phyloP scores from a whole-genome alignment of 2,329 filamentous ascomycete genomes.

The Colletotrichum navitas region DNA sequence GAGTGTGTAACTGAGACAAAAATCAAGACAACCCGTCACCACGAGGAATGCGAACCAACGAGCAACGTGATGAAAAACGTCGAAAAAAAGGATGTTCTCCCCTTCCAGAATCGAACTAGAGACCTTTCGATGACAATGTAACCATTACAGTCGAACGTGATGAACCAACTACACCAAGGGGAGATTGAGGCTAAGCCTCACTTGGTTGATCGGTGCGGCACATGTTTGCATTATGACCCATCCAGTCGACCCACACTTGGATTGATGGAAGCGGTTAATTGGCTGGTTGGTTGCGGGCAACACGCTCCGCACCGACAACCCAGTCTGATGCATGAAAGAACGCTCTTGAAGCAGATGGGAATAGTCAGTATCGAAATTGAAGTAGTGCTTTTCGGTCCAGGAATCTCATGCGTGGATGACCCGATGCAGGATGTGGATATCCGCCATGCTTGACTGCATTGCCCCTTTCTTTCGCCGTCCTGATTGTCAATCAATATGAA shows the following conservation, averaged over 20 bases:
- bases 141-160: constrained; percentile 41
- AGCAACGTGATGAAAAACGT: not conserved
- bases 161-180: constrained; percentile 40
- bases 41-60: not conserved
- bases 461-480: too few relatives aligned
- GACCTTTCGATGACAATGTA: constrained; percentile 36
- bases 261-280: not conserved
- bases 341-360: not conserved
- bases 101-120: constrained; percentile 40
- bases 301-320: not conserved
- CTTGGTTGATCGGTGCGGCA: not conserved
- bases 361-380: not conserved
- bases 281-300: not conserved
- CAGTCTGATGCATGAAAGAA: not conserved
- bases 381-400: not conserved
- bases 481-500: too few relatives aligned
- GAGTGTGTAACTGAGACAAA: not conserved
- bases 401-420: not conserved
- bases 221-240: not conserved
- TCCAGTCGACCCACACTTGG: not conserved
- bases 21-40: not conserved
- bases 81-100: constrained; percentile 6
- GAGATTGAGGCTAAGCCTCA: constrained; percentile 27
- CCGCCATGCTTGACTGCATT: too few relatives aligned
- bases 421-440: not conserved